Conservation (phyloP, 78 protist genomes). For the Dictyostelium citrinum region DNA sequence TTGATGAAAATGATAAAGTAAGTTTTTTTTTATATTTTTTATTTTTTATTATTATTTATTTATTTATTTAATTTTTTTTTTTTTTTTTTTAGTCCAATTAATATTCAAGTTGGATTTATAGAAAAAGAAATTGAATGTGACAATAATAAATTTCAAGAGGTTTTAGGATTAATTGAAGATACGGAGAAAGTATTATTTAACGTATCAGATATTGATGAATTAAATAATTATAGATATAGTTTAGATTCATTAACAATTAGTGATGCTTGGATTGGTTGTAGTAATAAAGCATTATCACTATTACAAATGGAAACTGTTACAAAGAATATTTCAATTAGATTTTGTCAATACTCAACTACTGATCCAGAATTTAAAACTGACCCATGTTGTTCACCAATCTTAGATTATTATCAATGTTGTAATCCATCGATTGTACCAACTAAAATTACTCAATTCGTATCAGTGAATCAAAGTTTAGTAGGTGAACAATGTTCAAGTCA, state of each 20-base stretch:
- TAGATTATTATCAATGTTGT: conserved; percentile 18
- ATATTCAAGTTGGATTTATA: background rate
- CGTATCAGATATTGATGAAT: background rate
- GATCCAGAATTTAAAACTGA: background rate
- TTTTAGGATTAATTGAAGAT: background rate
- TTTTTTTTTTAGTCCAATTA: background rate
- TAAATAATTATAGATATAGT: background rate
- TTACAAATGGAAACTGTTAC: background rate
- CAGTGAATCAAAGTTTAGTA: background rate
- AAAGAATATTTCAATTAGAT: background rate
- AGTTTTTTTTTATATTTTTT: background rate
- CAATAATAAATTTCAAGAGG: background rate
- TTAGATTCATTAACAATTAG: conserved; percentile 9
- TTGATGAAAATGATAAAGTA: background rate
- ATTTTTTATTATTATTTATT: background rate
- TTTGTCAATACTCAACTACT: conserved; percentile 7
- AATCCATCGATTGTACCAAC: background rate
- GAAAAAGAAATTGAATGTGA: conserved; percentile 7
- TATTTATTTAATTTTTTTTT: background rate
- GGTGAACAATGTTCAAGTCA: conserved; percentile 3
- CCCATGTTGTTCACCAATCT: conserved; percentile 38
- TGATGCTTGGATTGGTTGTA: conserved; percentile 45
- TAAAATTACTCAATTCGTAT: background rate
- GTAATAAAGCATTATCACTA: background rate
- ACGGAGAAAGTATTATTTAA: background rate